Evolutionary conservation across 2,329 filamentous ascomycete species (phyloP), one percentile per base, ranked within the genome.

Genomic region (Lomentospora prolificans): DNA sequence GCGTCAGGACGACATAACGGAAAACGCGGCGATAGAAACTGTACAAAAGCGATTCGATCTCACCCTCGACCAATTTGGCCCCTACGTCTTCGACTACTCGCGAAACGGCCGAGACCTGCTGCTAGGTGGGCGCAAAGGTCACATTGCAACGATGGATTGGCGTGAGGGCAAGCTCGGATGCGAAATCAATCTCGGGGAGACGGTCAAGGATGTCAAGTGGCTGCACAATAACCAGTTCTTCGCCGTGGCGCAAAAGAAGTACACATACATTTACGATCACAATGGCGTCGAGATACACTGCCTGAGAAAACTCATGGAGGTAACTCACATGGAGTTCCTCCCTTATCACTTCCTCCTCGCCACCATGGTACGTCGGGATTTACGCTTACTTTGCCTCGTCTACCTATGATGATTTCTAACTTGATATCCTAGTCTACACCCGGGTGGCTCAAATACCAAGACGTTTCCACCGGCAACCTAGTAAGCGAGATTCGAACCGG

Each of bases 91-190:
- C 66, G 90, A 96, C 62, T 99, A 96, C 71, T 90, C 89, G 51
- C 80, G 90, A 48, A 97, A 95, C 65, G 94, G 94, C 51, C 82
- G 88, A 61, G 85, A 95, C 64, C 72, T 99, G 60, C 74, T 99
- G 55, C 77, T 99, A 31, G 90, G 86, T 10, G 91, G 94, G 27
- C 79, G 90, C 58, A 96, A 96, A 71, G 94, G 94, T 12, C 94
- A 99, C 81, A 77, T 99, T 61, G 92, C 94, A 57, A 92, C 89
- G 0, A 95, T 97, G 82, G 91, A 99, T 71, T 99, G 94, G 92
- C 79, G 92, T 60, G 86, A 87, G 62, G 92, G 91, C 44, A 96
- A 91, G 69, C 74, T 96, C 58, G 89, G 89, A 5, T 96, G 90
- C 67, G 94, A 99, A 69, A 65, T 97, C 60, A 90, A 99, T 67